Percentiles rank a stretch among this genome's conserved stretches.
phyloP scores from a whole-genome alignment of 2,329 filamentous ascomycete species.

The Ascosphaera apis region DNA sequence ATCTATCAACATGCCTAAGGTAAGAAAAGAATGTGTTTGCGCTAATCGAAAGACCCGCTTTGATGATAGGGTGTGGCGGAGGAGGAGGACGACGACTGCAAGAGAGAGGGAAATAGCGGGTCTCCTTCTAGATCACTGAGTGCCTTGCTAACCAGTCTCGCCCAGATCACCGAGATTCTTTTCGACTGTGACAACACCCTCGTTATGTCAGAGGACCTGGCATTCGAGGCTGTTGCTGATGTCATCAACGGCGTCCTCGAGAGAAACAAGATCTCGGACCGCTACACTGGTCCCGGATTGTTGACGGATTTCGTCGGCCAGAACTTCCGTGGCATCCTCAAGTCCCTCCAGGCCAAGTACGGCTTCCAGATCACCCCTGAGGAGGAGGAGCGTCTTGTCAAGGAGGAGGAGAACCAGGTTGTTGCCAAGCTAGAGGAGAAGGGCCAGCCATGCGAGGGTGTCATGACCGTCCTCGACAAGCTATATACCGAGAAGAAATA shows the following conservation, averaged over 20 bases:
- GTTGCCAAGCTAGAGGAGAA: slow-evolving; percentile 54
- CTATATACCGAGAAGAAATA: slow-evolving; percentile 41
- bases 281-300: slow-evolving; percentile 57
- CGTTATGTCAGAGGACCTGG: slow-evolving; percentile 71
- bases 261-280: slow-evolving; percentile 37
- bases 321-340: slow-evolving; percentile 86
- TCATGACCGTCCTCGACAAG: slow-evolving; percentile 41
- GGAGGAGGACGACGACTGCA: too few relatives aligned
- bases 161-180: slow-evolving; percentile 44
- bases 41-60: too few relatives aligned
- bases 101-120: too few relatives aligned
- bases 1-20: slow-evolving; percentile 15
- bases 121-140: background rate
- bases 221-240: slow-evolving; percentile 75
- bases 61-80: too few relatives aligned
- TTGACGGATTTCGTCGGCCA: slow-evolving; percentile 77
- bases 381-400: slow-evolving; percentile 53
- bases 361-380: slow-evolving; percentile 43
- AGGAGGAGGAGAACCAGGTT: slow-evolving; percentile 57
- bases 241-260: slow-evolving; percentile 70
- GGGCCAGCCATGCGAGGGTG: slow-evolving; percentile 45
- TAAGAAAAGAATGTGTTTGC: too few relatives aligned
- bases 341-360: slow-evolving; percentile 50
- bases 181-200: slow-evolving; percentile 75
- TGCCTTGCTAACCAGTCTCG: background rate